Evolutionary conservation across 179 eudicot genomes (phyloP).

Genomic region (Drosera spatulata): DNA sequence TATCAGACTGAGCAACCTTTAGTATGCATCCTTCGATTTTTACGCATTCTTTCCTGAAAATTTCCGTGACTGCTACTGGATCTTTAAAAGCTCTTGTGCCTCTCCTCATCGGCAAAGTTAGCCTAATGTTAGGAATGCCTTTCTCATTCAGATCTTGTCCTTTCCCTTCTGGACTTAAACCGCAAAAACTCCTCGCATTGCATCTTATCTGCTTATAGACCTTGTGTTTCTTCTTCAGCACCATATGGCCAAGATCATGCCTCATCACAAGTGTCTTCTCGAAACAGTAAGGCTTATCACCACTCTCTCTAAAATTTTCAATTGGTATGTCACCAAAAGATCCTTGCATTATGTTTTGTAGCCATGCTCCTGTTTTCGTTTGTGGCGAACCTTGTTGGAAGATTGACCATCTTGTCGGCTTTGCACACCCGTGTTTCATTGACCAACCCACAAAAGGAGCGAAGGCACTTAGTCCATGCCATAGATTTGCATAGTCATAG

Average conservation of each 20-base stretch:
- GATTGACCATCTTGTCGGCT: slow-evolving; percentile 30
- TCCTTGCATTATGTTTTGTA: slow-evolving; percentile 14
- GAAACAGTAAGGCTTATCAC: slow-evolving; percentile 23
- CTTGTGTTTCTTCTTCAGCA: slow-evolving; percentile 12
- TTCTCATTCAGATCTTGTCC: slow-evolving; percentile 8
- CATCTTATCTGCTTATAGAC: slow-evolving; percentile 27
- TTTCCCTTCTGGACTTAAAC: slow-evolving; percentile 12
- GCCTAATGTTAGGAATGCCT: slow-evolving; percentile 19
- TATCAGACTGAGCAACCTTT: slow-evolving; percentile 14
- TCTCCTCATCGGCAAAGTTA: slow-evolving; percentile 34
- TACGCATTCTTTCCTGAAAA: slow-evolving; percentile 29
- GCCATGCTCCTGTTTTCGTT: slow-evolving; percentile 23
- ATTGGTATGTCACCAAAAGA: slow-evolving; percentile 11
- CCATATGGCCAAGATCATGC: slow-evolving; percentile 23
- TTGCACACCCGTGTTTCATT: slow-evolving; percentile 12
- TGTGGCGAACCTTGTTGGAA: slow-evolving; percentile 34
- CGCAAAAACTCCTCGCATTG: slow-evolving; percentile 26
- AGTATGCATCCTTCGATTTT: slow-evolving; percentile 26
- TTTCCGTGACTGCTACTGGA: slow-evolving; percentile 11
- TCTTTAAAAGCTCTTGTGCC: slow-evolving; percentile 36
- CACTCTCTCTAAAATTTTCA: slow-evolving; percentile 11
- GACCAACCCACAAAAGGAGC: too few relatives aligned
- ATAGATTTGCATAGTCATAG: slow-evolving; percentile 18
- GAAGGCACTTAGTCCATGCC: too few relatives aligned
- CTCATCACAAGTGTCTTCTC: slow-evolving; percentile 36